A percentile compares a stretch with the other conserved stretches of the same genome.
Evolutionary conservation across 2,329 filamentous ascomycete species (phyloP).

Genomic region (Penicillium psychrosexuale): DNA sequence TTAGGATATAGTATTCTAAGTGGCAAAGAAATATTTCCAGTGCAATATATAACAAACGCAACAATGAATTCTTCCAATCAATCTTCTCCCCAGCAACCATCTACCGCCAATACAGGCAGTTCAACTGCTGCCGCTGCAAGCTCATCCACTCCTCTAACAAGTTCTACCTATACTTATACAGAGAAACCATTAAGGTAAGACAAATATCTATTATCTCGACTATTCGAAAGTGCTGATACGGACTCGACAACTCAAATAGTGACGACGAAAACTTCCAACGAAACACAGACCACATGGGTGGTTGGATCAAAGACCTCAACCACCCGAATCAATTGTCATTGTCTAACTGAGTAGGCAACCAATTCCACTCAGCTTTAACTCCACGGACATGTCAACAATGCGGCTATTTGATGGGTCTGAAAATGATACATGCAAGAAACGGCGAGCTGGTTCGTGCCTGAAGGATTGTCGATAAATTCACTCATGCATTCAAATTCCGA

Average conservation of each 20-base stretch:
- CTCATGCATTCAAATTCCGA: not conserved
- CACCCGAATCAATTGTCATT: not conserved
- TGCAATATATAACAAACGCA: not conserved
- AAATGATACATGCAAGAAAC: not conserved
- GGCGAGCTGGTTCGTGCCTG: not conserved
- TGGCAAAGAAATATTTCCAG: not conserved
- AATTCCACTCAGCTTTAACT: not conserved
- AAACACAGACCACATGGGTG: not conserved
- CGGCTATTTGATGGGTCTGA: not conserved
- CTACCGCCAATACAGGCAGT: not conserved
- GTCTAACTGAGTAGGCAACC: not conserved
- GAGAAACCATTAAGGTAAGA: not conserved
- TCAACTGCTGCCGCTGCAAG: not conserved
- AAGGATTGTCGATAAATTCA: not conserved
- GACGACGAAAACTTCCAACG: not conserved
- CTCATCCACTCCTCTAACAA: not conserved
- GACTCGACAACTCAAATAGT: not conserved
- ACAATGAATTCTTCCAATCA: not conserved
- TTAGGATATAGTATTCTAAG: not conserved
- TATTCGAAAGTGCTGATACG: not conserved
- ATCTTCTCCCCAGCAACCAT: not conserved
- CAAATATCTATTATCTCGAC: not conserved
- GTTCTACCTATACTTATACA: not conserved
- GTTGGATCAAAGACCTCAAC: not conserved
- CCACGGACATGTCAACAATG: not conserved